A percentile compares a stretch with the other conserved stretches of the same genome.
These are phyloP conservation scores for Mycosarcoma maydis DNA, from an alignment of 1,284 basidiomycete species.

Conservation along the genomic window DNA sequence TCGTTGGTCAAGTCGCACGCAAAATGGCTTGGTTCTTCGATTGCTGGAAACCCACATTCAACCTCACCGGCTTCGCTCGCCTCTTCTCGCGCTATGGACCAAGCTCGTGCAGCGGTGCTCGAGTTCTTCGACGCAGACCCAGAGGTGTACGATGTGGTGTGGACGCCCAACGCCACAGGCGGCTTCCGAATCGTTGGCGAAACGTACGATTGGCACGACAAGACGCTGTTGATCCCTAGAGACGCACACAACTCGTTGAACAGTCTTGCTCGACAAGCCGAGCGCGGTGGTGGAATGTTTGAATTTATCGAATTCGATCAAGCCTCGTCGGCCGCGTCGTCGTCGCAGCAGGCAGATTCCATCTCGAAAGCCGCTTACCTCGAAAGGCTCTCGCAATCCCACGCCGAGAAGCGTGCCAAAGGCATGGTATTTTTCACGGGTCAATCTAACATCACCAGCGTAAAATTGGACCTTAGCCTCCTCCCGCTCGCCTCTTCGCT, in stretches of 20 bases:
- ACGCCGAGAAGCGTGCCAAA: no score
- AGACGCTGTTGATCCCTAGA: conserved; percentile 14
- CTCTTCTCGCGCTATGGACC: neutral
- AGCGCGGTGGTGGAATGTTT: conserved; percentile 1
- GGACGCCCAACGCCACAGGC: conserved; percentile 24
- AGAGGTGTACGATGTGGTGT: conserved; percentile 28
- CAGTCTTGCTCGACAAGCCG: conserved; percentile 5
- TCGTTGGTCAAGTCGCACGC: conserved; percentile 6
- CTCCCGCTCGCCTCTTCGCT: neutral
- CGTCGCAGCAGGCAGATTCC: no score
- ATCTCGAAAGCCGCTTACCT: no score
- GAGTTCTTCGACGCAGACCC: conserved; percentile 26
- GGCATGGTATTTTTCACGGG: conserved; percentile 32
- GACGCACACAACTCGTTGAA: conserved; percentile 41
- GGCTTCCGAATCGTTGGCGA: conserved; percentile 27
- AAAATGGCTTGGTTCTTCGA: neutral
- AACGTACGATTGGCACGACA: conserved; percentile 10
- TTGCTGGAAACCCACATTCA: conserved; percentile 33
- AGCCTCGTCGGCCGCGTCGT: no score
- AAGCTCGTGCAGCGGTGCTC: conserved; percentile 12
- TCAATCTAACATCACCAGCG: conserved; percentile 32
- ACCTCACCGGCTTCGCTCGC: conserved; percentile 14
- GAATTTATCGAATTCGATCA: conserved; percentile 24
- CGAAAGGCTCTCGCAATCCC: no score
- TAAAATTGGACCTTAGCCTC: conserved; percentile 16